Percentiles rank a stretch among this genome's conserved stretches.
These are phyloP conservation scores for Pontederia paniculata DNA, from an alignment of 176 grass and related monocot genomes.

Conservation along the genomic window DNA sequence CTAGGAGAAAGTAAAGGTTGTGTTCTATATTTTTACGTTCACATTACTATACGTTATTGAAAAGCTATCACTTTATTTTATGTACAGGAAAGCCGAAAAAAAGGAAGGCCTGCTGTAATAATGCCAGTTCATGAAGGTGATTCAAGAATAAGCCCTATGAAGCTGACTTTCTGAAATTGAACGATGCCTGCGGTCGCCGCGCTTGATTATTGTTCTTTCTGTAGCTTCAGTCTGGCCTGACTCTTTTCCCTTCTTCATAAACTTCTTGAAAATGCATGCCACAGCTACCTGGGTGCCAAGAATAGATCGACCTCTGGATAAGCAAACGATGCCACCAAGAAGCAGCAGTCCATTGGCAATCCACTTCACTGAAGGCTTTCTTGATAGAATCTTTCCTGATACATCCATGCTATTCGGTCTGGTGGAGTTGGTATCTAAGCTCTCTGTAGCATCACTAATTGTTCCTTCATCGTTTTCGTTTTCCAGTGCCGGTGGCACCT, in stretches of 20 bases:
- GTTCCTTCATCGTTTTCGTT: conserved; percentile 8
- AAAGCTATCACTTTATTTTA: too few species aligned
- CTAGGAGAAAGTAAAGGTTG: too few species aligned
- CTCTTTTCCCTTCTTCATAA: conserved; percentile 11
- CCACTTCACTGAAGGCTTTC: conserved; percentile 33
- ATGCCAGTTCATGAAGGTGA: too few species aligned
- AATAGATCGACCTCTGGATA: conserved; percentile 55
- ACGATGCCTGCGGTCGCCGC: too few species aligned
- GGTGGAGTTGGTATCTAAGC: background rate
- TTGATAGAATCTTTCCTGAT: conserved; percentile 18
- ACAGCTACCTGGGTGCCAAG: conserved; percentile 65
- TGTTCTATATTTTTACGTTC: too few species aligned
- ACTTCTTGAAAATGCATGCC: conserved; percentile 73
- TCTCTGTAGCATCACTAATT: conserved; percentile 1
- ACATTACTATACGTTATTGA: too few species aligned
- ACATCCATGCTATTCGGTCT: conserved; percentile 19
- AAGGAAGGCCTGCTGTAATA: too few species aligned
- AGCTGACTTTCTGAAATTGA: too few species aligned
- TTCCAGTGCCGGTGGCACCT: conserved; percentile 24
- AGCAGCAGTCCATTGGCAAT: conserved; percentile 62
- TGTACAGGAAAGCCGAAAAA: too few species aligned
- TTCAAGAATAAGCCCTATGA: too few species aligned
- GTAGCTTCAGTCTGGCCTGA: background rate
- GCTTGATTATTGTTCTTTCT: background rate
- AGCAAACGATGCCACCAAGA: conserved; percentile 56